These are phyloP conservation scores for Cyberlindnera samutprakarnensis DNA, from an alignment of 805 yeast genomes.

Conservation along the genomic window DNA sequence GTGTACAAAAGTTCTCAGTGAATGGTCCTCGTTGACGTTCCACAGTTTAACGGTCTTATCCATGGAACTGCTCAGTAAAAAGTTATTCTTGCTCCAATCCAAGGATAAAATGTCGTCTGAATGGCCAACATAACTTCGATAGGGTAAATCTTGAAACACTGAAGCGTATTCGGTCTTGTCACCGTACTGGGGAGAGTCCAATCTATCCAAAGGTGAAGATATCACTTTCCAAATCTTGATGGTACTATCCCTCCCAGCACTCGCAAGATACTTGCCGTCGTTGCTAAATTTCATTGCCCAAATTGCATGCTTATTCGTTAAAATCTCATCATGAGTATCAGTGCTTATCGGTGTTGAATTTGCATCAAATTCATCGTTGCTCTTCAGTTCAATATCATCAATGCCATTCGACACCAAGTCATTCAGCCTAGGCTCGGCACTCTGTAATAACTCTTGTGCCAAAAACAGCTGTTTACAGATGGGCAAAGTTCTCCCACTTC, in stretches of 20 bases:
- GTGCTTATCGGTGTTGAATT: background rate
- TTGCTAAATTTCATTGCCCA: constrained; percentile 66
- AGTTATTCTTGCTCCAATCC: constrained; percentile 86
- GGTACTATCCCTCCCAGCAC: constrained; percentile 70
- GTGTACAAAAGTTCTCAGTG: constrained; percentile 60
- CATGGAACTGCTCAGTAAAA: constrained; percentile 73
- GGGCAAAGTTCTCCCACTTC: constrained; percentile 37
- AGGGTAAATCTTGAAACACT: constrained; percentile 65
- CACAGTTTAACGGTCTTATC: constrained; percentile 78
- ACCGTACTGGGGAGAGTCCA: constrained; percentile 1
- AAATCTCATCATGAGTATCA: background rate
- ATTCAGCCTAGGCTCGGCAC: background rate
- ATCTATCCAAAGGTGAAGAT: constrained; percentile 58
- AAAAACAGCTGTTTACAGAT: constrained; percentile 47
- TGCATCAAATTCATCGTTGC: constrained; percentile 2
- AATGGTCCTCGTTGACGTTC: constrained; percentile 65
- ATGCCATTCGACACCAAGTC: background rate
- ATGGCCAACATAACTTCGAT: constrained; percentile 58
- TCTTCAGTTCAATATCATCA: constrained; percentile 2
- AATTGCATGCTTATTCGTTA: constrained; percentile 35
- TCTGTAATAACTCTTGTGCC: constrained; percentile 51
- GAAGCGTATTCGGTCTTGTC: constrained; percentile 48
- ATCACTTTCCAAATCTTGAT: constrained; percentile 77
- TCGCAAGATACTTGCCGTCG: constrained; percentile 80
- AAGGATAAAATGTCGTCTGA: constrained; percentile 60